phyloP scores from a whole-genome alignment of 1,139 yeast genomes.

The Lodderomyces jiufengensis region DNA sequence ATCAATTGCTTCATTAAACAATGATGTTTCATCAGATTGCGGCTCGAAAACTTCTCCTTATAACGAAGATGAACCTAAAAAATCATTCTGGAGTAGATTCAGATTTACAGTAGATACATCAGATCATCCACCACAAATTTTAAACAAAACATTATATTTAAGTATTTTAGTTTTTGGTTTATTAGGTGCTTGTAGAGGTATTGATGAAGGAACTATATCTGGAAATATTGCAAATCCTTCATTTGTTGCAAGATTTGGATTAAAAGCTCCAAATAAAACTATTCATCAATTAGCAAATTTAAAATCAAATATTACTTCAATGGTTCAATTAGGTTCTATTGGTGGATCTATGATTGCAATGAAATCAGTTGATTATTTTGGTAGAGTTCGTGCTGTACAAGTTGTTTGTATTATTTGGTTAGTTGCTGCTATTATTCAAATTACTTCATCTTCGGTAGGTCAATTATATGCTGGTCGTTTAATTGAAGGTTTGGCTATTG shows the following conservation, averaged over 20 bases:
- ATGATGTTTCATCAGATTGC: no score
- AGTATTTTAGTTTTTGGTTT: constrained; percentile 54
- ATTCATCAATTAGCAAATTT: constrained; percentile 39
- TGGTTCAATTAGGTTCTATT: constrained; percentile 62
- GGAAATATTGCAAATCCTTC: constrained; percentile 20
- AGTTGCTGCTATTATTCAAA: constrained; percentile 46
- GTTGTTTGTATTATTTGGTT: constrained; percentile 43
- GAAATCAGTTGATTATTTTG: constrained; percentile 47
- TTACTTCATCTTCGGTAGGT: constrained; percentile 41
- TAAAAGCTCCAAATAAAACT: constrained; percentile 37
- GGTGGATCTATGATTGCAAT: constrained; percentile 52
- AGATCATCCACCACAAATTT: constrained; percentile 48
- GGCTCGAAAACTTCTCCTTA: no score
- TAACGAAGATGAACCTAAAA: no score
- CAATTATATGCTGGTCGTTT: constrained; percentile 54
- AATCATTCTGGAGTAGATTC: constrained; percentile 3
- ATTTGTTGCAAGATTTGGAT: constrained; percentile 44
- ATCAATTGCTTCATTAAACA: no score
- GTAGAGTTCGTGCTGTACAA: constrained; percentile 53
- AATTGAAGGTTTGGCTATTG: constrained; percentile 53
- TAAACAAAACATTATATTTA: constrained; percentile 43
- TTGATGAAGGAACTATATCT: constrained; percentile 49
- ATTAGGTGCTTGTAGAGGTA: constrained; percentile 59
- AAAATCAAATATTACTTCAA: constrained; percentile 54
- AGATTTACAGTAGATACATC: constrained; percentile 4